Evolutionary conservation across 305 asterid genomes (phyloP), one percentile per base, ranked within the genome.

Genomic region (Salvia sclarea): DNA sequence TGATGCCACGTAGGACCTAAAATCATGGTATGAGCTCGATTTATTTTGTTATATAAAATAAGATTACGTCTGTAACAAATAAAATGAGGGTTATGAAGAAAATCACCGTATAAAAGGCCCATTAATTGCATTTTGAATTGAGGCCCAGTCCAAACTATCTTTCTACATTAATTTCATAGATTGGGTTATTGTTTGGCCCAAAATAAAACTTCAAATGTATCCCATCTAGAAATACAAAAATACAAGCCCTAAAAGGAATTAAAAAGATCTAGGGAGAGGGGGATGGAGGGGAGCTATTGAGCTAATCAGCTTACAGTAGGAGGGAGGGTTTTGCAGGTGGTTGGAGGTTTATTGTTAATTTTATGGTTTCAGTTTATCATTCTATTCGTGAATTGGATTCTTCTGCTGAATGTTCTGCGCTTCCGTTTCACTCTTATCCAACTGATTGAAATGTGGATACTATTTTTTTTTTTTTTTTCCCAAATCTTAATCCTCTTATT

Each of bases 281-380:
- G 2, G 37, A 44, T 45, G 7, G 21, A 20, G 3, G 11, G 20
- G 1, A 38, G 44, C 0, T 0, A 28, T 4, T 0, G 44, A 38
- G 44, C 44, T 38, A 38, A 38, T 38, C 14, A 11, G 13, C 14
- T 38, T 1, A 31, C 59, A 13, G 52, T 10, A 11, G 21, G 61
- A 50, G 59, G 38, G 44, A 59, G 71, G 76, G 44, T 52, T 71
- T 33, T 44, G 60, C 49, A 61, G 25, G 52, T 54, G 48, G n/a
- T 16, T 22, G 68, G 53, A 56, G 64, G 69, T 5, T 38, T 37
- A 11, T 45, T 25, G 17, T 57, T 61, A 14, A 35, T 37, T 53
- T 33, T 35, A 18, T 24, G 28, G 64, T 21, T 55, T 54, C 4
- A 12, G 2, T 59, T 28, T 10, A 58, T 64, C 21, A 9, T 38